Base-by-base conservation (phyloP, 164 flowering plant genomes). In the Platanus orientalis region DNA sequence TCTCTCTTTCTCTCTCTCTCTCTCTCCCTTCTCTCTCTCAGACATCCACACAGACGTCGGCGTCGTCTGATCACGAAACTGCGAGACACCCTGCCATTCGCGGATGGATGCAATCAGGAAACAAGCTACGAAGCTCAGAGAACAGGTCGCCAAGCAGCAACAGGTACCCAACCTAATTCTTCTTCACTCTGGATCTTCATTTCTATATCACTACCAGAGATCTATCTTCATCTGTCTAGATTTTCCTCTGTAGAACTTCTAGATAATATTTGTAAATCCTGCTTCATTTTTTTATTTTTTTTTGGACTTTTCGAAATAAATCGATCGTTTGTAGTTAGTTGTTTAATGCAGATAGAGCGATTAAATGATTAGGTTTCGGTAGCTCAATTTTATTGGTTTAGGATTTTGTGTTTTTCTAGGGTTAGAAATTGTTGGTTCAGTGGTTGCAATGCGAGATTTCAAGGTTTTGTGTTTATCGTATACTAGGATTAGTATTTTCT, bases 61-160 rank as follows among this genome's bases (percentile, higher is more conserved):
- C 24, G 4, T 25, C n/a, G 12, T 27, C 32, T 7, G 55, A 53
- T 27, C 26, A n/a, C n/a, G 56, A 26, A 53, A 13, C 20, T 9
- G n/a, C 32, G 32, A 5, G 7, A 16, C 32, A 13, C 29, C 12
- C n/a, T 12, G 49, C 4, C 4, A 14, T 45, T 5, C 49, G n/a
- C 16, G 49, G n/a, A 92, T 92, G 96, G 96, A 92, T 50, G 85
- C 98, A 7, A 81, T 88, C 62, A 74, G 93, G 74, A 92, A 88
- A 69, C 97, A 92, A 80, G 97, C 97, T 23, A 80, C 94, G 25
- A 87, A 71, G 72, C 77, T 92, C 50, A 80, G 96, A 66, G 98
- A 90, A 67, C 93, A 86, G 69, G 98, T 92, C 71, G 88, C 96
- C 54, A 80, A 81, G 60, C 96, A 90, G 61, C 96, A 92, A 69